Evolutionary conservation across 495 filamentous ascomycete species (phyloP), one percentile per base, ranked within the genome.

Genomic region (Cetradonia linearis): DNA sequence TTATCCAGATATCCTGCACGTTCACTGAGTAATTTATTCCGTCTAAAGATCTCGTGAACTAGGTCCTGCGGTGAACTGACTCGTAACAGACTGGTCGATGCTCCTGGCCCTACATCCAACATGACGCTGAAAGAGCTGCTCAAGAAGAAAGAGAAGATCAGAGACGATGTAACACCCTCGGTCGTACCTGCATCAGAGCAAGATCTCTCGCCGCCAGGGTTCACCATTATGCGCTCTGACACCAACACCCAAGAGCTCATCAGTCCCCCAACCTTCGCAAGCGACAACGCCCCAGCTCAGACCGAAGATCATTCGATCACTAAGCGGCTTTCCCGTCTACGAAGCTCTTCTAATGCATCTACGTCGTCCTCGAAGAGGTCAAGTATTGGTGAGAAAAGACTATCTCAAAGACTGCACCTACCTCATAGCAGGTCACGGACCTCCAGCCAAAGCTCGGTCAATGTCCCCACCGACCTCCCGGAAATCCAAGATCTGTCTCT

Each of bases 211-310:
- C 61, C 74, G 68, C 87, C 88, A 59, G 82, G 86, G 67, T 87
- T 96, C 74, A 90, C 78, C 60, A 87, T 97, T 76, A 78, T 94
- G 63, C 83, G 91, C 47, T 85, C 86, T 61, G 89, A 92, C 68
- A 95, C 92, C 14, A 76, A 84, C 58, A 83, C 83, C 2, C 81
- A 89, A 69, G 89, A 95, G 71, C 72, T 86, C 58, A 86, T 94
- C 69, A 73, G 74, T 36, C 85, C 87, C 20, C 85, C 89, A 14
- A 72, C 69, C 59, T 75, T 77, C 66, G 70, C 71, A 30, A 73
- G 71, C 66, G 73, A 82, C 60, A 62, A 63, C 65, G 59, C 65
- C 47, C 56, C 63, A 46, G 64, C 61, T 59, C 64, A 46, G 27
- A 36, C 62, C 63, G 66, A 63, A 60, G 62, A 60, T n/a, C 47